Evolutionary conservation across 495 filamentous ascomycete species (phyloP).

Genomic region (Podospora appendiculata): DNA sequence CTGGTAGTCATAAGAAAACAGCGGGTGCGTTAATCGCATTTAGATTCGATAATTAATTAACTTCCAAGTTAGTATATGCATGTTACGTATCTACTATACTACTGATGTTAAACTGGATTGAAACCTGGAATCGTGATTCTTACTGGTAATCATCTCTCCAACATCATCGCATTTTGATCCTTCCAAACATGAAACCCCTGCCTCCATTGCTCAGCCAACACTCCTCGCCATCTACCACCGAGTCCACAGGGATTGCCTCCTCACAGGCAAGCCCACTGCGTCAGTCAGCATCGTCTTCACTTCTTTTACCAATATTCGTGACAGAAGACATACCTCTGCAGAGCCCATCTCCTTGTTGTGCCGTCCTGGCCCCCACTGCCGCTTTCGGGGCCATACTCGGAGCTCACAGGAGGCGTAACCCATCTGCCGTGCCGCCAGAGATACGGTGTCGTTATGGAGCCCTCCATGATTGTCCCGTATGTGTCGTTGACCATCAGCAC

Average conservation of each 20-base stretch:
- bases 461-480: slow-evolving; percentile 72
- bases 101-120: no score
- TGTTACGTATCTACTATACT: no score
- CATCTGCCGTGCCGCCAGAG: slow-evolving; percentile 61
- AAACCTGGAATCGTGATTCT: no score
- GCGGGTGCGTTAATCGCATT: no score
- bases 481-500: slow-evolving; percentile 62
- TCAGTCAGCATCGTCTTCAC: slow-evolving; percentile 3
- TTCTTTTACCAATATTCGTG: no score
- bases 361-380: slow-evolving; percentile 72
- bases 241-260: slow-evolving; percentile 42
- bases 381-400: slow-evolving; percentile 10
- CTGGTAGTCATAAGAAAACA: no score
- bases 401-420: slow-evolving; percentile 52
- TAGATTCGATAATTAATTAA: no score
- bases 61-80: no score
- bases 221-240: slow-evolving; percentile 62
- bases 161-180: slow-evolving; percentile 12
- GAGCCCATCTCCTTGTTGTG: slow-evolving; percentile 72
- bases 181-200: slow-evolving; percentile 59
- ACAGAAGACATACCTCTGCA: slow-evolving; percentile 41
- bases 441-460: slow-evolving; percentile 72
- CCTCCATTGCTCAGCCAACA: slow-evolving; percentile 83
- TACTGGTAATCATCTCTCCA: no score
- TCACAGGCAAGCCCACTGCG: slow-evolving; percentile 52